Conservation (phyloP, 2,329 filamentous ascomycete genomes). For the Aspergillus sp. region DNA sequence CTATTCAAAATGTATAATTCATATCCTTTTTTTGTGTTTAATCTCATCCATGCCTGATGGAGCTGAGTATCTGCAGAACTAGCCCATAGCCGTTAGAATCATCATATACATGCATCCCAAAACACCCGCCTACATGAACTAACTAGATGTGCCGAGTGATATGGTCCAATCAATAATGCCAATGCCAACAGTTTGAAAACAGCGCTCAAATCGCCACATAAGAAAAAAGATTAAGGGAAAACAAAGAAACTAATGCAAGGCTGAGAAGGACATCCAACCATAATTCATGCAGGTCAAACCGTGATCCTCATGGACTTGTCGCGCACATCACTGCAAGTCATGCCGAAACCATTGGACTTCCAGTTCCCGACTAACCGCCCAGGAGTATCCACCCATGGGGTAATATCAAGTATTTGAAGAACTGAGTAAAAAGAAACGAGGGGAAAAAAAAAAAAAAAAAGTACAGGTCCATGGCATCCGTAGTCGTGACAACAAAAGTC, state of each 20-base stretch:
- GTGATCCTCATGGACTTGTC: conserved; percentile 15
- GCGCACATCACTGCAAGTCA: conserved; percentile 12
- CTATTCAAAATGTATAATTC: background rate
- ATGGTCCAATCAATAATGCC: background rate
- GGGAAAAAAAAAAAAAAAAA: background rate
- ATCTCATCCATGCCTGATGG: background rate
- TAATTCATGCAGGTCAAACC: conserved; percentile 12
- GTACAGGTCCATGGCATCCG: background rate
- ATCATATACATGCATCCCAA: conserved; percentile 7
- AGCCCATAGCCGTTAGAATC: conserved; percentile 13
- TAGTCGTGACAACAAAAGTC: background rate
- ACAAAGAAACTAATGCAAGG: conserved; percentile 9
- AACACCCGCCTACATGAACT: conserved; percentile 11
- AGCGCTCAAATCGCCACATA: background rate
- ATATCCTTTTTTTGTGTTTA: background rate
- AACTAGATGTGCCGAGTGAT: conserved; percentile 16
- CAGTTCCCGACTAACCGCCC: background rate
- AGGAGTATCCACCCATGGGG: background rate
- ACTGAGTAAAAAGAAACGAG: background rate
- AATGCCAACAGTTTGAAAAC: conserved; percentile 1
- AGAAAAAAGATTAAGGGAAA: conserved; percentile 10
- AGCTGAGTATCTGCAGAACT: conserved; percentile 4
- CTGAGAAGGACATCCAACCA: conserved; percentile 12
- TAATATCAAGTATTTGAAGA: background rate
- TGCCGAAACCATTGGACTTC: conserved; percentile 11